Evolutionary conservation across 1,139 yeast genomes (phyloP).

Genomic region (Scheffersomyces parashehatae): DNA sequence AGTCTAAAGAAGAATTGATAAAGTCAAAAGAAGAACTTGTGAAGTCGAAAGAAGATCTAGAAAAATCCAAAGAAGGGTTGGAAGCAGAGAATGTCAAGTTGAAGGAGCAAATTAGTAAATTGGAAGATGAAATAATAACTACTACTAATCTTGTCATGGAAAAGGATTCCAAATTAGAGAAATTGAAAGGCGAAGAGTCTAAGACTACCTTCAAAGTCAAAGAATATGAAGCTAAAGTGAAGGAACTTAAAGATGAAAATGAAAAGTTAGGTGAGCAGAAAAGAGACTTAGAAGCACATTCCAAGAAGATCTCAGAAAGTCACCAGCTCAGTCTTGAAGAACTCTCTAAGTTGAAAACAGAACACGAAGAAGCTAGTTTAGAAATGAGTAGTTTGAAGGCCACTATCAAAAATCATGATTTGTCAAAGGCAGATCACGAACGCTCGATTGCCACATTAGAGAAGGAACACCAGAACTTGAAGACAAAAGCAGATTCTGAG

Average conservation of each 20-base stretch:
- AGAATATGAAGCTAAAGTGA: constrained; percentile 14
- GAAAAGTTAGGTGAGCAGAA: constrained; percentile 18
- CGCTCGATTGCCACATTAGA: constrained; percentile 16
- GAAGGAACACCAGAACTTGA: constrained; percentile 16
- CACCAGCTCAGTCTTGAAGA: constrained; percentile 13
- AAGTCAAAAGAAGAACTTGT: neutral
- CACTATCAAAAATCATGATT: constrained; percentile 5
- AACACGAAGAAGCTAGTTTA: constrained; percentile 12
- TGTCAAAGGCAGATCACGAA: constrained; percentile 20
- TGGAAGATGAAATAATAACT: constrained; percentile 43
- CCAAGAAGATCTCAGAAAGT: constrained; percentile 4
- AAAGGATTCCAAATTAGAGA: constrained; percentile 25
- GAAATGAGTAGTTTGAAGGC: constrained; percentile 9
- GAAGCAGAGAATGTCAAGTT: constrained; percentile 21
- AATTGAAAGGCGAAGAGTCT: constrained; percentile 26
- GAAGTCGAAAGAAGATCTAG: constrained; percentile 30
- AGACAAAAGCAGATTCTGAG: constrained; percentile 10
- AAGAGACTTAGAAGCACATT: constrained; percentile 9
- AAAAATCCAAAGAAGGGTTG: constrained; percentile 16
- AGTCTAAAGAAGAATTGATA: constrained; percentile 3
- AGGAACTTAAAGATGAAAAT: constrained; percentile 15
- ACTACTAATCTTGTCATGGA: constrained; percentile 28
- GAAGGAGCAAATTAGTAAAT: constrained; percentile 46
- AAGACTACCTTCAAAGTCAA: constrained; percentile 9
- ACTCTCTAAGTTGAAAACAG: constrained; percentile 15